Evolutionary conservation across 2,329 filamentous ascomycete genomes (phyloP).

Genomic region (Penicillium sp.): DNA sequence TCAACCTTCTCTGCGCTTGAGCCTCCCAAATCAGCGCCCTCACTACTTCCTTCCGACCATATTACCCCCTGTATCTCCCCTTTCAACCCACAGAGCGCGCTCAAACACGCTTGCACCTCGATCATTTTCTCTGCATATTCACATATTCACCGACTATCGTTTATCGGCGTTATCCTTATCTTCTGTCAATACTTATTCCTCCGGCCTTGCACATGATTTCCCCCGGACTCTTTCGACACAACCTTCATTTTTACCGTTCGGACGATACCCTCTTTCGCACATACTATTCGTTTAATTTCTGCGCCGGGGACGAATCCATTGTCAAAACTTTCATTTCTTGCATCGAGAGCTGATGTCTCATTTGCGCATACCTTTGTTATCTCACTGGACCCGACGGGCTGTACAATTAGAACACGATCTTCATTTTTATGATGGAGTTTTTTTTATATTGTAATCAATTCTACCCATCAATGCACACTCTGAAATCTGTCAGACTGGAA

Average conservation of each 20-base stretch:
- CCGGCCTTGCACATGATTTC: neutral
- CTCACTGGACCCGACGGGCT: neutral
- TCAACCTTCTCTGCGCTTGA: neutral
- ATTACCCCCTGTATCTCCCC: neutral
- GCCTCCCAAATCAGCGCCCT: neutral
- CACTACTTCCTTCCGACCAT: neutral
- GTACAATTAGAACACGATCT: constrained; percentile 2
- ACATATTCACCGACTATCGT: constrained; percentile 3
- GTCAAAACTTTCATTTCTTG: constrained; percentile 11
- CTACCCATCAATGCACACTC: neutral
- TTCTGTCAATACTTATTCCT: neutral
- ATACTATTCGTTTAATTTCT: constrained; percentile 11
- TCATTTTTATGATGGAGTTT: neutral
- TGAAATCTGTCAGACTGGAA: neutral
- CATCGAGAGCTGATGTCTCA: constrained; percentile 11
- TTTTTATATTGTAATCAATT: neutral
- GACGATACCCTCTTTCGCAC: constrained; percentile 18
- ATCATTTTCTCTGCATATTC: neutral
- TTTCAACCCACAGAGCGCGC: neutral
- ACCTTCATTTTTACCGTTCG: constrained; percentile 1
- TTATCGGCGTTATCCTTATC: neutral
- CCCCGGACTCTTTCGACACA: neutral
- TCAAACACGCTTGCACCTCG: neutral
- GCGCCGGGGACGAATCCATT: neutral
- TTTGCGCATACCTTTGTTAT: constrained; percentile 1